Base-by-base conservation (phyloP, 805 yeast species). In the Monosporozyma aquatica region DNA sequence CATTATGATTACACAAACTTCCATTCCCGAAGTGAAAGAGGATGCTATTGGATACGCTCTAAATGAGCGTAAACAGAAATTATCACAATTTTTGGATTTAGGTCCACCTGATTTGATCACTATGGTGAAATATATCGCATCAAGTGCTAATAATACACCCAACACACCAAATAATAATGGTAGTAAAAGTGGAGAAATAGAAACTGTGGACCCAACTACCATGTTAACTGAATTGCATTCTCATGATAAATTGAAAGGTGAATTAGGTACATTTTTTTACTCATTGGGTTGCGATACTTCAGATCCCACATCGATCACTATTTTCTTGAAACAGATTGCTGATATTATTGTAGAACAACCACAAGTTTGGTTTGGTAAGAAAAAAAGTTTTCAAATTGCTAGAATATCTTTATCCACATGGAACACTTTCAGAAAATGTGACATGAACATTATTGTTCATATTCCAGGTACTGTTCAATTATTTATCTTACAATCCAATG, bases 301-400 rank as follows among this genome's bases (percentile, higher is more conserved):
- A 20, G 80, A 77, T 52, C 75, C 86, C 13, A 84, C 92, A 1
- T 74, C 87, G 1, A 78, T 84, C 42, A 89, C 90, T 9, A 87
- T 87, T 1, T 78, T 78, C 44, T 64, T 83, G 43, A 83, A 82
- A 56, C 72, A 76, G 6, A 59, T 84, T 48, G 80, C 87, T 26
- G 82, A 75, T 42, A 67, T 79, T 28, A 77, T 84, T 24, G 61
- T 72, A 21, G 76, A 74, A 45, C 65, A 74, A 25, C 76, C 78
- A 5, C 95, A 84, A 58, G 66, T 74, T 36, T 84, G 95, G 95
- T 84, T 82, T 65, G 87, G 89, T 11, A 85, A 79, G 55, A 72
- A 70, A 48, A 82, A 75, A 53, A 71, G 71, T 46, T 83, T 78
- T 73, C 78, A 76, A 51, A 85, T 84, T 9, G 75, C 78, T n/a